Conservation (phyloP, 73 alveolate genomes). For the Symbiodinium pilosum region DNA sequence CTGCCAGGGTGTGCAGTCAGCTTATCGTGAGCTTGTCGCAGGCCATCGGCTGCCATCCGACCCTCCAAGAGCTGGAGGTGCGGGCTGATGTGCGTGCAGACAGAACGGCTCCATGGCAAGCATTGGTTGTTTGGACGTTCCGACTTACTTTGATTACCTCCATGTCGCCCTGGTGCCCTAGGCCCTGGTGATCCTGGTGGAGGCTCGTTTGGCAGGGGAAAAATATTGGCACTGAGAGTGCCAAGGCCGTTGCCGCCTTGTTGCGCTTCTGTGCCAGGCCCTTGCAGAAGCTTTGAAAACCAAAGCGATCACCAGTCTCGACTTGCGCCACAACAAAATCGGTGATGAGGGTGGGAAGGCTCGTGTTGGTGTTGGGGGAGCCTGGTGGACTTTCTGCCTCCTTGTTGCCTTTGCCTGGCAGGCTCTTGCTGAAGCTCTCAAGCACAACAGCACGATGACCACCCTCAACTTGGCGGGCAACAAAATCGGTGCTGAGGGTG, state of each 20-base stretch:
- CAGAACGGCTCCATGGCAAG: background rate
- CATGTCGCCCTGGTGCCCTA: background rate
- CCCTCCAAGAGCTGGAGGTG: background rate
- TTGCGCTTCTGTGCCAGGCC: background rate
- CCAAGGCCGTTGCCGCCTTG: background rate
- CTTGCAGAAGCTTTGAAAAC: background rate
- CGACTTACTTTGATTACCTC: background rate
- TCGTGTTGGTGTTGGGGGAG: background rate
- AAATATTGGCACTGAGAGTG: background rate
- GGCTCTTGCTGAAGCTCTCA: background rate
- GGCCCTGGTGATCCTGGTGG: background rate
- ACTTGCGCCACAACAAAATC: background rate
- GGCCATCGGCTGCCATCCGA: background rate
- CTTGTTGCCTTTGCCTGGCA: background rate
- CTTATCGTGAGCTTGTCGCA: too few relatives aligned
- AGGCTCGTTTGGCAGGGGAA: background rate
- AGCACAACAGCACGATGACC: background rate
- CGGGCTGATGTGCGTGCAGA: background rate
- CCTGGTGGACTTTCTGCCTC: background rate
- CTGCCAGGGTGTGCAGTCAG: too few relatives aligned
- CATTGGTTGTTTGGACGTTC: background rate
- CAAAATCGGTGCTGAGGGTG: background rate
- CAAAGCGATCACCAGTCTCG: background rate
- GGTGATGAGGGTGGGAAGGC: background rate
- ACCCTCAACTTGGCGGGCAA: background rate